Conservation (phyloP, 805 yeast species). For the Hanseniaspora taiwanica region DNA sequence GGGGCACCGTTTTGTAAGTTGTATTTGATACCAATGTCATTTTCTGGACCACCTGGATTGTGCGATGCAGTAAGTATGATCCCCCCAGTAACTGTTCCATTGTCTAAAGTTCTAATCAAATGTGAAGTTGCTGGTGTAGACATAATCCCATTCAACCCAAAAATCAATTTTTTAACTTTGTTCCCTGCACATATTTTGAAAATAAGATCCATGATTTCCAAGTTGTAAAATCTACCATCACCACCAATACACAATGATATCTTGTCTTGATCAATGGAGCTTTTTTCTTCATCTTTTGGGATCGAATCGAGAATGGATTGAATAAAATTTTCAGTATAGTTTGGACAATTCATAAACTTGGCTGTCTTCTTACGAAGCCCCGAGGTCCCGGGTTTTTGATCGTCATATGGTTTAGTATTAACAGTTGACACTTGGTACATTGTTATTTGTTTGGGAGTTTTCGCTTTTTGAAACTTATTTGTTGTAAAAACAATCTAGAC, state of each 20-base stretch:
- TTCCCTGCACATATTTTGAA: constrained; percentile 81
- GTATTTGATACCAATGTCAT: constrained; percentile 92
- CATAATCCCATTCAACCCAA: constrained; percentile 69
- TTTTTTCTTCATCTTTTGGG: constrained; percentile 52
- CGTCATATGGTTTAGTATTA: constrained; percentile 62
- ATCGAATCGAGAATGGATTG: constrained; percentile 77
- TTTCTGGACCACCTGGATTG: constrained; percentile 92
- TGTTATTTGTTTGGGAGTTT: not conserved
- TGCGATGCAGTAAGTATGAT: constrained; percentile 93
- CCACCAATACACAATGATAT: constrained; percentile 88
- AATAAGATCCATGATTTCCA: constrained; percentile 65
- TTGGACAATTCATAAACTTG: constrained; percentile 55
- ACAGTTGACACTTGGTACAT: constrained; percentile 22
- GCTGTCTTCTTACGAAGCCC: constrained; percentile 87
- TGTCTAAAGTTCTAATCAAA: constrained; percentile 56
- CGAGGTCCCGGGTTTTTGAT: constrained; percentile 97
- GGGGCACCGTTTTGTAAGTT: constrained; percentile 95
- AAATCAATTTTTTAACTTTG: constrained; percentile 70
- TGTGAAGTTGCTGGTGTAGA: constrained; percentile 98
- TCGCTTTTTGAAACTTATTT: not conserved
- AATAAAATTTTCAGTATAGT: constrained; percentile 88
- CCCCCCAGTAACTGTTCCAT: constrained; percentile 87
- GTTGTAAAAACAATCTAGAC: no score
- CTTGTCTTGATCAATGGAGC: constrained; percentile 50
- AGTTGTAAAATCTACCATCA: constrained; percentile 90